Base-by-base conservation (phyloP, 331 rosid species). In the Pyracantha coccinea region DNA sequence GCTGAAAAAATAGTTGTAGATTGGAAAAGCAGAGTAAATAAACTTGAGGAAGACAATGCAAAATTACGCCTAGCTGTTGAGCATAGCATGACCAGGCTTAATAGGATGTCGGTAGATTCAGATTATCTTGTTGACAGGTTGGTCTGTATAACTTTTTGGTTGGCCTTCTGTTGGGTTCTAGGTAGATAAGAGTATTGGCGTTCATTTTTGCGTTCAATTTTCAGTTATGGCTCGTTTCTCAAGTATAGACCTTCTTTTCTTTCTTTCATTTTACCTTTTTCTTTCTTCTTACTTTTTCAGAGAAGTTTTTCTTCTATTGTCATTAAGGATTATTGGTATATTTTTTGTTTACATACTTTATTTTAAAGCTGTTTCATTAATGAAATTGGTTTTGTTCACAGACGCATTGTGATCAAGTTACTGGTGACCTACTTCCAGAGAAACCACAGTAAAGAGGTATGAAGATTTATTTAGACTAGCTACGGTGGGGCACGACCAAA, bases 381-480 rank as follows among this genome's bases (percentile, higher is more conserved):
- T n/a, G n/a, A n/a, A n/a, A 77, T 58, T 71, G 76, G 73, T 66
- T 80, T 71, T 84, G 55, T 82, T 86, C 74, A 74, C 96, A 94
- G 99, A 87, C 99, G 99, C 72, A 94, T 94, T 79, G 97, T 94
- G 77, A 94, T 94, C 81, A 94, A 92, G 74, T 87, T 94, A 76
- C 86, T 94, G 74, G 82, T 91, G 68, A 92, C 99, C 33, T 94
- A 90, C 84, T 94, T 94, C 82, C 96, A 85, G 82, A 94, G 91
- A 84, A 94, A 92, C 82, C 93, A 94, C 86, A 94, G 96, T 86
- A 92, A 92, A 89, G 99, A 94, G 97, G 99, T 94, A 81, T 35
- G 75, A 25, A 54, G 20, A 66, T 78, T 21, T 73, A 62, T 67
- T 57, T 74, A 32, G 27, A 35, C 16, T 31, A 25, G 73, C 72